A percentile compares a stretch with the other conserved stretches of the same genome.
These are phyloP conservation scores for Elsinoe ampelina DNA, from an alignment of 2,329 filamentous ascomycete genomes.

Conservation along the genomic window DNA sequence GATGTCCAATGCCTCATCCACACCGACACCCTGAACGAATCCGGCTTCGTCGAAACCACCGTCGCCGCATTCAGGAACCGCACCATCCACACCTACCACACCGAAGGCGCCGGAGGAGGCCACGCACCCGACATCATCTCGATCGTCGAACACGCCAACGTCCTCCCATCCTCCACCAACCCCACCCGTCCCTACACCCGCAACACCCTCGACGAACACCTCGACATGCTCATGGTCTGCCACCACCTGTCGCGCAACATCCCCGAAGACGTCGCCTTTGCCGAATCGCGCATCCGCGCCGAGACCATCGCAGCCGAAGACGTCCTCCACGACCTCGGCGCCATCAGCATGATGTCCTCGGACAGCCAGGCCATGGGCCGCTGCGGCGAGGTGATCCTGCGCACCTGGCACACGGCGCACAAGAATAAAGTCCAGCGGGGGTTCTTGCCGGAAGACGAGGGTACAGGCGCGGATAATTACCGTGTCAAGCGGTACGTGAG, in stretches of 20 bases:
- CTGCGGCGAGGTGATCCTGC: conserved; percentile 83
- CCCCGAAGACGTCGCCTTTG: conserved; percentile 90
- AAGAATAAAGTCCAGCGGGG: conserved; percentile 91
- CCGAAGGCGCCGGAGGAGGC: conserved; percentile 86
- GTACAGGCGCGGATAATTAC: conserved; percentile 76
- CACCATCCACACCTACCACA: conserved; percentile 94
- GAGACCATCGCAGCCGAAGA: conserved; percentile 97
- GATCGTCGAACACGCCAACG: conserved; percentile 80
- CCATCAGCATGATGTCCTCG: conserved; percentile 95
- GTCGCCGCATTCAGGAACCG: conserved; percentile 75
- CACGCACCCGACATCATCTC: conserved; percentile 95
- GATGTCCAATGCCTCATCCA: conserved; percentile 93
- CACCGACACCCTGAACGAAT: conserved; percentile 93
- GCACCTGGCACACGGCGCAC: conserved; percentile 95
- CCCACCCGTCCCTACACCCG: conserved; percentile 82
- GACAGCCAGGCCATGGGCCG: conserved; percentile 96
- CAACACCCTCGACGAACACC: conserved; percentile 91
- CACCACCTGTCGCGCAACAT: conserved; percentile 90
- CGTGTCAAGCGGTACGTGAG: conserved; percentile 85
- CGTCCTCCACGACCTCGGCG: conserved; percentile 86
- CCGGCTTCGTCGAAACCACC: conserved; percentile 91
- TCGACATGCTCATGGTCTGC: conserved; percentile 98
- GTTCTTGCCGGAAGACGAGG: conserved; percentile 64
- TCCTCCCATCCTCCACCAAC: conserved; percentile 84
- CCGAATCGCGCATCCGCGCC: conserved; percentile 84